These are phyloP conservation scores for Clitopilus hobsonii DNA, from an alignment of 768 basidiomycete genomes.

Conservation along the genomic window DNA sequence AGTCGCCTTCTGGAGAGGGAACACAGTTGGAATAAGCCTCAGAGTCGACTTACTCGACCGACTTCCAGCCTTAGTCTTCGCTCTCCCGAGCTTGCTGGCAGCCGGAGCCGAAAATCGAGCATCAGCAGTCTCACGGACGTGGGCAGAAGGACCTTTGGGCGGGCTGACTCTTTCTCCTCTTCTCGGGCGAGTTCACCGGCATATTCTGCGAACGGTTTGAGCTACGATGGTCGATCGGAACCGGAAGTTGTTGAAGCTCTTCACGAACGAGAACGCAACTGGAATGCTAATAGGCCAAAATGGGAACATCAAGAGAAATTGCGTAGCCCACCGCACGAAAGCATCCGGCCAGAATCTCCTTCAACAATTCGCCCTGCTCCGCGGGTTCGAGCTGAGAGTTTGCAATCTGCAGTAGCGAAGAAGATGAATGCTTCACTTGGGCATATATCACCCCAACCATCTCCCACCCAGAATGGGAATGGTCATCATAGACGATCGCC, in stretches of 20 bases:
- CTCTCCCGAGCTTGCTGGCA: constrained; percentile 17
- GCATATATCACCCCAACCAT: constrained; percentile 2
- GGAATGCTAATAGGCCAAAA: constrained; percentile 62
- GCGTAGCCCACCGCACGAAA: not conserved
- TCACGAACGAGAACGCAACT: constrained; percentile 58
- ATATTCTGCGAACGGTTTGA: constrained; percentile 22
- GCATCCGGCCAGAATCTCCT: constrained; percentile 7
- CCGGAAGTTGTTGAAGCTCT: constrained; percentile 16
- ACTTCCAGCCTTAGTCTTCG: constrained; percentile 37
- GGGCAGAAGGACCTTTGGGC: constrained; percentile 2
- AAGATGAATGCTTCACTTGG: constrained; percentile 16
- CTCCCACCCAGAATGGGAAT: not conserved
- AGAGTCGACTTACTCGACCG: constrained; percentile 29
- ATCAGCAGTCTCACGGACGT: constrained; percentile 2
- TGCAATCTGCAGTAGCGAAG: constrained; percentile 8
- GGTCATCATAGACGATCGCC: constrained; percentile 3
- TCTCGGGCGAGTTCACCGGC: constrained; percentile 40
- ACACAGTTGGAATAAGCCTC: constrained; percentile 51
- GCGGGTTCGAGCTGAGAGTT: constrained; percentile 17
- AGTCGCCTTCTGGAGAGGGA: constrained; percentile 47
- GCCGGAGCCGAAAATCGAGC: not conserved
- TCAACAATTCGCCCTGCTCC: constrained; percentile 1
- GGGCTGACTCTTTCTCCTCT: constrained; percentile 12
- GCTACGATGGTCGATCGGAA: constrained; percentile 25
- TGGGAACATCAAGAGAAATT: constrained; percentile 31